Conservation (phyloP, 2,329 filamentous ascomycete genomes). For the Elsinoe arachidis region DNA sequence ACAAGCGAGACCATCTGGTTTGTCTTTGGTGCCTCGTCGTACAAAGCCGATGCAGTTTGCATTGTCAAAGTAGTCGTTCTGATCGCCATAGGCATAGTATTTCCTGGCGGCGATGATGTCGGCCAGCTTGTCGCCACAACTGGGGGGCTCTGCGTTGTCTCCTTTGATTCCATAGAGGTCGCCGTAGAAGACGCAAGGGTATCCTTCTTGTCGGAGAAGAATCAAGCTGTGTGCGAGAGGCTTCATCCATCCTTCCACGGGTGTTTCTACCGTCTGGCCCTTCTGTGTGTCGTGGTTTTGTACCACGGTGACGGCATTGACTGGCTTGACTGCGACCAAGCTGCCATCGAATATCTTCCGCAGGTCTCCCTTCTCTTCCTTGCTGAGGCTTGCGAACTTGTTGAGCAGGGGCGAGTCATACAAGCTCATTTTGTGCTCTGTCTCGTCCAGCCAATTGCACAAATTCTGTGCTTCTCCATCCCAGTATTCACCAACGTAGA, state of each 20-base stretch:
- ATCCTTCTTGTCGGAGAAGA: slow-evolving; percentile 53
- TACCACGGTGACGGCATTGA: slow-evolving; percentile 57
- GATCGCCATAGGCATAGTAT: slow-evolving; percentile 57
- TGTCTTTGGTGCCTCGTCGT: slow-evolving; percentile 41
- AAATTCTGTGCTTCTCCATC: slow-evolving; percentile 48
- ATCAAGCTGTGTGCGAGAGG: slow-evolving; percentile 64
- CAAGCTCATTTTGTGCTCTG: slow-evolving; percentile 34
- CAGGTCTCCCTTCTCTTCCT: slow-evolving; percentile 33
- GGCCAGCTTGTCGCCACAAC: slow-evolving; percentile 37
- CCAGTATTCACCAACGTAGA: slow-evolving; percentile 63
- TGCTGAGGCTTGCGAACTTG: slow-evolving; percentile 50
- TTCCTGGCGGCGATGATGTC: slow-evolving; percentile 54
- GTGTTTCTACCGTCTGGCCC: slow-evolving; percentile 54
- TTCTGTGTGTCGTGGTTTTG: slow-evolving; percentile 64
- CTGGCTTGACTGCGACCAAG: slow-evolving; percentile 46
- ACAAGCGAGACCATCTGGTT: slow-evolving; percentile 45
- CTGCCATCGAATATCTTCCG: slow-evolving; percentile 50
- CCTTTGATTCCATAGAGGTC: slow-evolving; percentile 57
- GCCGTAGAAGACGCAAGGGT: slow-evolving; percentile 62
- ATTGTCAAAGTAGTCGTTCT: slow-evolving; percentile 54
- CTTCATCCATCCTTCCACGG: slow-evolving; percentile 60
- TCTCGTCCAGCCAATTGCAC: slow-evolving; percentile 42
- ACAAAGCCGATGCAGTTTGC: slow-evolving; percentile 55
- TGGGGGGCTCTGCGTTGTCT: slow-evolving; percentile 43
- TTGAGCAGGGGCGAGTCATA: slow-evolving; percentile 63